Evolutionary conservation across 2,329 filamentous ascomycete species (phyloP).

Genomic region (Stromatinia cepivora): DNA sequence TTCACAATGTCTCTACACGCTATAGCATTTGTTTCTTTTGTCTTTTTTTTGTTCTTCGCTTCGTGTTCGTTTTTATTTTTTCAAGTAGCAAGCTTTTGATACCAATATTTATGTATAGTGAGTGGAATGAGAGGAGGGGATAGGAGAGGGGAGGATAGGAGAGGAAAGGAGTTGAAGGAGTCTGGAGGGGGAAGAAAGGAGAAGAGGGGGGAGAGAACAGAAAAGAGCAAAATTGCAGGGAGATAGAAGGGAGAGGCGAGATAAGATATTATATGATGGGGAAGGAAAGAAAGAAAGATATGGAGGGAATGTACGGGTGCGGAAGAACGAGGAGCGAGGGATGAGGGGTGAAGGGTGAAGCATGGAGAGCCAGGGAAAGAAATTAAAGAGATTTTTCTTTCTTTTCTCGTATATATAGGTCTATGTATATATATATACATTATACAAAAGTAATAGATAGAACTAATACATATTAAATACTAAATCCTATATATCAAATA

Average conservation of each 20-base stretch:
- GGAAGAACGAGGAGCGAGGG: too few species aligned
- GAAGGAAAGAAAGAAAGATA: too few species aligned
- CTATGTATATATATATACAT: background rate
- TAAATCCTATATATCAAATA: background rate
- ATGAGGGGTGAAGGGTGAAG: too few species aligned
- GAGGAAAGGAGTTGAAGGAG: too few species aligned
- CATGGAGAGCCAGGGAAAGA: background rate
- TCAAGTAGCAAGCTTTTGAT: slow-evolving; percentile 12
- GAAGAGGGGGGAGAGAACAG: too few species aligned
- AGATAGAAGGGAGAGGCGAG: background rate
- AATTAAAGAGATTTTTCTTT: background rate
- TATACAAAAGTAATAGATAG: background rate
- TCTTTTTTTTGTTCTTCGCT: background rate
- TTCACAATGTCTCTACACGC: background rate
- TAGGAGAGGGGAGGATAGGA: background rate
- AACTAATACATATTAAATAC: background rate
- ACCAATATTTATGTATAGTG: slow-evolving; percentile 14
- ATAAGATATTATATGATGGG: background rate
- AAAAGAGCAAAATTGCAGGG: background rate
- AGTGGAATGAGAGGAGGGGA: background rate
- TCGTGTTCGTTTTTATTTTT: background rate
- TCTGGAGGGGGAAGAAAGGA: background rate
- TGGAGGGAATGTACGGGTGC: too few species aligned
- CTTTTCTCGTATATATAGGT: slow-evolving; percentile 6
- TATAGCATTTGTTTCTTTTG: background rate